Percentiles rank a stretch among this genome's conserved stretches.
phyloP scores from a whole-genome alignment of 169 alveolate genomes.

The Cryptosporidium muris region DNA sequence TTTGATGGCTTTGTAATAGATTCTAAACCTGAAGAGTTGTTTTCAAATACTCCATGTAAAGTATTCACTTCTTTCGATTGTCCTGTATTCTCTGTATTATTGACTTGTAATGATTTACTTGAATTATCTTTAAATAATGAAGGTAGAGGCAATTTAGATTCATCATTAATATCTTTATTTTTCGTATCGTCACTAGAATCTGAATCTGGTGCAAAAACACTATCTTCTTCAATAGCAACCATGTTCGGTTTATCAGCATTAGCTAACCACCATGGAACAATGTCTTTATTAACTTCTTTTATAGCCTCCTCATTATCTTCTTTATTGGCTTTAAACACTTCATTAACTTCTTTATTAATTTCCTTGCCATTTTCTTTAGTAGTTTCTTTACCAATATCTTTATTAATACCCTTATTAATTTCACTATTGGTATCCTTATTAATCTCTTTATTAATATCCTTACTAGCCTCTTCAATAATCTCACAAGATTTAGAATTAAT shows the following conservation, averaged over 20 bases:
- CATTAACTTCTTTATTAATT: slow-evolving; percentile 28
- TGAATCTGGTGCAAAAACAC: slow-evolving; percentile 36
- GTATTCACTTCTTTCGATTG: too few relatives aligned
- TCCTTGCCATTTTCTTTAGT: slow-evolving; percentile 14
- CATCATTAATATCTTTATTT: neutral
- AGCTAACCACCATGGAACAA: slow-evolving; percentile 71
- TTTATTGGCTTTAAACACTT: neutral
- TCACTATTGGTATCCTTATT: neutral
- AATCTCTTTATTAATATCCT: too few relatives aligned
- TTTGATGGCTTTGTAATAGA: too few relatives aligned
- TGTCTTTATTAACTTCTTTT: neutral
- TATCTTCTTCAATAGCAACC: slow-evolving; percentile 55
- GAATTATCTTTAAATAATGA: too few relatives aligned
- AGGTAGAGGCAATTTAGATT: neutral
- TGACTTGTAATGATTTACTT: too few relatives aligned
- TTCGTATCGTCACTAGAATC: neutral
- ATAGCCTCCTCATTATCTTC: slow-evolving; percentile 5
- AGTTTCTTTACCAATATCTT: neutral
- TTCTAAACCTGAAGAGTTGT: too few relatives aligned
- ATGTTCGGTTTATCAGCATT: slow-evolving; percentile 49
- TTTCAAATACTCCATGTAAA: too few relatives aligned
- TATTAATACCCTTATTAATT: neutral
- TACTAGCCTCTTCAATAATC: too few relatives aligned
- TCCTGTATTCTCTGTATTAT: too few relatives aligned
- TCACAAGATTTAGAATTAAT: too few relatives aligned